phyloP scores from a whole-genome alignment of 148 eudicot genomes.

The Agrostemma githago region DNA sequence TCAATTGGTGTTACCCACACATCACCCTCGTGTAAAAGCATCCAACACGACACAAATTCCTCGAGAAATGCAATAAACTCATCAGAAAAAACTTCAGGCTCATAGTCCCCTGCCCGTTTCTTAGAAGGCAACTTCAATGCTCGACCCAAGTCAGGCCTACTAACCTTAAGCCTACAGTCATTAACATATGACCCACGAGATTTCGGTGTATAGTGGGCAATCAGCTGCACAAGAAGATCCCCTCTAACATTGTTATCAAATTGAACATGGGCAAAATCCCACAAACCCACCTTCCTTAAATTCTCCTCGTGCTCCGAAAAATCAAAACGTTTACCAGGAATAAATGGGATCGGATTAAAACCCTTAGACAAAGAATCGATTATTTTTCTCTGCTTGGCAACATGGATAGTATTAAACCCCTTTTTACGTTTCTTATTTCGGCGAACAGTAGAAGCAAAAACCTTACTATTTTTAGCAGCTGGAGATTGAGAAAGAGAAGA shows the following conservation, averaged over 20 bases:
- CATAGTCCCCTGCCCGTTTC: conserved; percentile 38
- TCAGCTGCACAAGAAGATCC: conserved; percentile 54
- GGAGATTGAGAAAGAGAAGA: conserved; percentile 16
- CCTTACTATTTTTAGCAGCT: conserved; percentile 7
- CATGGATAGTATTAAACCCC: conserved; percentile 17
- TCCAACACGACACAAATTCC: conserved; percentile 58
- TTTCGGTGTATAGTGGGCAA: conserved; percentile 37
- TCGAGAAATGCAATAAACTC: conserved; percentile 50
- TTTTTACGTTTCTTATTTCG: conserved; percentile 39
- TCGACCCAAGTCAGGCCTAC: conserved; percentile 53
- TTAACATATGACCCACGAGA: conserved; percentile 39
- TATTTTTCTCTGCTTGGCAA: conserved; percentile 43
- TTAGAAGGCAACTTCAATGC: conserved; percentile 55
- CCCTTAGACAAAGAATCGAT: conserved; percentile 28
- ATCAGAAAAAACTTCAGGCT: conserved; percentile 27
- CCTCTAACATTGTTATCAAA: conserved; percentile 45
- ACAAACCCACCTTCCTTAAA: conserved; percentile 55
- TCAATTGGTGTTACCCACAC: conserved; percentile 59
- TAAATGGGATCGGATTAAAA: conserved; percentile 61
- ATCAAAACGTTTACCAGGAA: conserved; percentile 40
- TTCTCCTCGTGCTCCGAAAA: conserved; percentile 42
- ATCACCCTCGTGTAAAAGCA: conserved; percentile 69
- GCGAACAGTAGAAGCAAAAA: conserved; percentile 14
- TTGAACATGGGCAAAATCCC: conserved; percentile 67
- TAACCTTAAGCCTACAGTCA: conserved; percentile 38